Evolutionary conservation across 2,329 filamentous ascomycete genomes (phyloP).

Genomic region (Fusarium marasasianum): DNA sequence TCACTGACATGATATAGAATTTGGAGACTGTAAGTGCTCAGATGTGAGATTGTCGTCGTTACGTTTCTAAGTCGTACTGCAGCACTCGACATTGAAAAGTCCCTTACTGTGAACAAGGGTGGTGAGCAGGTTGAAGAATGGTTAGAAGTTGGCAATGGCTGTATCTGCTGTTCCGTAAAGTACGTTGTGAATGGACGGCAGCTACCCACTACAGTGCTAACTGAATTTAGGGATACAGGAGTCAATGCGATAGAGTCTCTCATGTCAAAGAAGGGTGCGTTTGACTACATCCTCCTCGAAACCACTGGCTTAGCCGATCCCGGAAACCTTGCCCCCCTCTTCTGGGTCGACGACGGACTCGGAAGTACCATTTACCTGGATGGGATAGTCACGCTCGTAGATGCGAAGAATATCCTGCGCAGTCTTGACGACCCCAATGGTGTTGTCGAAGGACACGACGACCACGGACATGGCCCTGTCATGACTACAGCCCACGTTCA

Average conservation of each 20-base stretch:
- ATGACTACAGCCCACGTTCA: constrained; percentile 95
- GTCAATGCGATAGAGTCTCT: constrained; percentile 95
- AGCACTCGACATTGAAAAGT: constrained; percentile 96
- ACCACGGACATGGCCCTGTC: constrained; percentile 68
- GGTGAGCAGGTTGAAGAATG: constrained; percentile 89
- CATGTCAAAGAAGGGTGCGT: constrained; percentile 92
- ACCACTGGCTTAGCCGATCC: constrained; percentile 96
- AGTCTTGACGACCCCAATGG: constrained; percentile 78
- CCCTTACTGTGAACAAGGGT: constrained; percentile 87
- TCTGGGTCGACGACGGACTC: constrained; percentile 97
- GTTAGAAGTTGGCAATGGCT: constrained; percentile 95
- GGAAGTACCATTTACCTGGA: constrained; percentile 96
- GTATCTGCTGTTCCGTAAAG: constrained; percentile 98
- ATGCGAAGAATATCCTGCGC: constrained; percentile 89
- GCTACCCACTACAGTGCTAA: constrained; percentile 33
- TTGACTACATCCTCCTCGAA: constrained; percentile 97
- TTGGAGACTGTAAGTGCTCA: constrained; percentile 75
- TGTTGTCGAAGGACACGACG: constrained; percentile 62
- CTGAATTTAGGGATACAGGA: constrained; percentile 75
- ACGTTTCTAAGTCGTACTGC: constrained; percentile 16
- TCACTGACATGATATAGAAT: constrained; percentile 64
- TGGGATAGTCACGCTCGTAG: constrained; percentile 94
- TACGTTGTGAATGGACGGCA: constrained; percentile 49
- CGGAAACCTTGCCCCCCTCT: constrained; percentile 92
- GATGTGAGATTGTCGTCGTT: neutral